Base-by-base conservation (phyloP, 2,329 filamentous ascomycete genomes). In the Fusarium duplospermum region DNA sequence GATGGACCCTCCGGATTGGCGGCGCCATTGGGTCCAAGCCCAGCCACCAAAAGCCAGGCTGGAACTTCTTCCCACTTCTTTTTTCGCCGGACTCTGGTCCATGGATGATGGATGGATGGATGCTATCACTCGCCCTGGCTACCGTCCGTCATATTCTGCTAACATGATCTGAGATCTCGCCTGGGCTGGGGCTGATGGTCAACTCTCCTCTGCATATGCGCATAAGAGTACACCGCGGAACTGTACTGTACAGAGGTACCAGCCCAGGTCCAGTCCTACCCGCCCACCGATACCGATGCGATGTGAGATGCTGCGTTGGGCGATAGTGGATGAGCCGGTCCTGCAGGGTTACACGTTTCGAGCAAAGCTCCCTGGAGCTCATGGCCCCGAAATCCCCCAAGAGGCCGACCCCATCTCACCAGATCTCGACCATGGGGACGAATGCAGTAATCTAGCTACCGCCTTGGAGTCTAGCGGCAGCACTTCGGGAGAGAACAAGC, bases 151-250 rank as follows among this genome's bases (percentile, higher is more conserved):
- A 75, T 76, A 75, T 77, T 67, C 66, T 73, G 65, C 66, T 60
- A 69, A 62, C 67, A 74, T 74, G 74, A 76, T 76, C 75, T 73
- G 72, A 77, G 76, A 78, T 78, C 76, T 78, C 75, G 68, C 69
- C 69, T 73, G 74, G 68, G 64, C 69, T 73, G 74, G 66, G 61
- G 69, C 64, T 64, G 66, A 65, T 67, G 52, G 64, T 76, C 74
- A 73, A 77, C 42, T 78, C 56, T 76, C 71, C 56, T 76, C 57
- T 78, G 73, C 76, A 77, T 69, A 70, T 66, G 40, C 62, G 54
- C 62, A 63, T 42, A 63, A 63, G 61, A 42, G 35, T 31, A 40
- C 66, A 69, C 35, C 18, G 42, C 45, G 36, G 50, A 27, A 62
- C 62, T 24, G 27, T 38, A 50, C 57, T 35, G 20, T 29, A 40